Conservation (phyloP, 805 yeast species). For the Teunomyces lycoperdinae region DNA sequence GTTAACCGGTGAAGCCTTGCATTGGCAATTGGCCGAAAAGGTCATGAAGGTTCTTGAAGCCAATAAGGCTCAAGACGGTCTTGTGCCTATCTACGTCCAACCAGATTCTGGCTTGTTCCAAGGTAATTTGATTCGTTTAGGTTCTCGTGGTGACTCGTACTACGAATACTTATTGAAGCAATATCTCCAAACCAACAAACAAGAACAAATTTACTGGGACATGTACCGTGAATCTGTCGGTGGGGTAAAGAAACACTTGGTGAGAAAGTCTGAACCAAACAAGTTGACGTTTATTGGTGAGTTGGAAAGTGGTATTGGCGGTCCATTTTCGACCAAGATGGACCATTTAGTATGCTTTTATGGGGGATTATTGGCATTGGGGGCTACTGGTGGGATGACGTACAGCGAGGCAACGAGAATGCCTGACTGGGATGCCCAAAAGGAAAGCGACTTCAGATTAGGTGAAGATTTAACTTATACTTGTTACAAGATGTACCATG, state of each 20-base stretch:
- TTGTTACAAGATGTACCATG: slow-evolving; percentile 82
- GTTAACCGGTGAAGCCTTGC: slow-evolving; percentile 73
- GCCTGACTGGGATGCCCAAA: slow-evolving; percentile 54
- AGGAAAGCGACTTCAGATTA: slow-evolving; percentile 61
- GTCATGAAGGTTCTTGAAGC: slow-evolving; percentile 69
- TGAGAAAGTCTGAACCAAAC: slow-evolving; percentile 59
- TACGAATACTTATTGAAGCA: slow-evolving; percentile 87
- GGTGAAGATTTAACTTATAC: slow-evolving; percentile 76
- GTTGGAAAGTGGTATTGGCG: slow-evolving; percentile 62
- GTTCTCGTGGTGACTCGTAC: slow-evolving; percentile 91
- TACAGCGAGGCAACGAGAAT: slow-evolving; percentile 52
- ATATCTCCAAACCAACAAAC: slow-evolving; percentile 69
- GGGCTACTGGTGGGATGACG: slow-evolving; percentile 78
- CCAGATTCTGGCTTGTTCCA: slow-evolving; percentile 72
- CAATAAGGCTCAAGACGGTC: slow-evolving; percentile 64
- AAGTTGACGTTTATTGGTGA: slow-evolving; percentile 75
- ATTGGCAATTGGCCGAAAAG: slow-evolving; percentile 77
- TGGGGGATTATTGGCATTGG: slow-evolving; percentile 85
- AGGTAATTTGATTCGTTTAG: slow-evolving; percentile 69
- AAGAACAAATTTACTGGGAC: slow-evolving; percentile 58
- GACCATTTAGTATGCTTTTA: slow-evolving; percentile 91
- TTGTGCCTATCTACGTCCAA: slow-evolving; percentile 76
- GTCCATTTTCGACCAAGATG: slow-evolving; percentile 68
- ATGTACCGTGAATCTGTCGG: slow-evolving; percentile 76
- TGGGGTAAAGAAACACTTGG: slow-evolving; percentile 71